A percentile compares a stretch with the other conserved stretches of the same genome.
Conservation (phyloP, 2,329 filamentous ascomycete genomes). For the Trichoderma sp. region DNA sequence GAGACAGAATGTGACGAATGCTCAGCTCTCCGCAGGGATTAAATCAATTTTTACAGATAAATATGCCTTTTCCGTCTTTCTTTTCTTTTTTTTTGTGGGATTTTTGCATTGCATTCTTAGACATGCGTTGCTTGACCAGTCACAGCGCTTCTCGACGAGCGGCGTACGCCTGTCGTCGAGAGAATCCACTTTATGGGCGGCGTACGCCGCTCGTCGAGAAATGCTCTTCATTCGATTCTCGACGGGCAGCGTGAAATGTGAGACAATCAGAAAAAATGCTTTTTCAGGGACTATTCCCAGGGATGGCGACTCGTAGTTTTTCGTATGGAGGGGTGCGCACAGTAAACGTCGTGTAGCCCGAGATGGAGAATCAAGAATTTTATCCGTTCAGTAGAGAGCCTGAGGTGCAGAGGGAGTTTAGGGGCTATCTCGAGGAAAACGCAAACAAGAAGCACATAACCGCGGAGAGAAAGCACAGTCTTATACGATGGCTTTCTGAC, state of each 20-base stretch:
- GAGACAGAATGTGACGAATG: background rate
- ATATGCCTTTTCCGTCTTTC: background rate
- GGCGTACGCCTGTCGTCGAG: conserved; percentile 24
- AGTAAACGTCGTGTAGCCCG: background rate
- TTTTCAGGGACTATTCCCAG: background rate
- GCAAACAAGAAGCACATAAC: conserved; percentile 6
- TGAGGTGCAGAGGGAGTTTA: background rate
- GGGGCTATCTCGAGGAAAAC: background rate
- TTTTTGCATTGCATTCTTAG: background rate
- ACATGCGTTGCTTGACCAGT: background rate
- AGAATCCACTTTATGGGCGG: background rate
- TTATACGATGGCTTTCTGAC: conserved; percentile 9
- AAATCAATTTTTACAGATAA: background rate
- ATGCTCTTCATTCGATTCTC: background rate
- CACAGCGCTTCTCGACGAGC: background rate
- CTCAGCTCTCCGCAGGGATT: background rate
- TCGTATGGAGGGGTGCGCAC: too few relatives aligned
- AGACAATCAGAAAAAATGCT: background rate
- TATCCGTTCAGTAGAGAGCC: conserved; percentile 5
- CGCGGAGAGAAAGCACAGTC: background rate
- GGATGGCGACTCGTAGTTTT: background rate
- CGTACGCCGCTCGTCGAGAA: conserved; percentile 11
- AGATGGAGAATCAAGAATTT: background rate
- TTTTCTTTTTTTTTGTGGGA: background rate
- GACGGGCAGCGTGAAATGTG: background rate